Evolutionary conservation across 352 stramenopile species (phyloP), one percentile per base, ranked within the genome.

Genomic region (Pythium periplocum): DNA sequence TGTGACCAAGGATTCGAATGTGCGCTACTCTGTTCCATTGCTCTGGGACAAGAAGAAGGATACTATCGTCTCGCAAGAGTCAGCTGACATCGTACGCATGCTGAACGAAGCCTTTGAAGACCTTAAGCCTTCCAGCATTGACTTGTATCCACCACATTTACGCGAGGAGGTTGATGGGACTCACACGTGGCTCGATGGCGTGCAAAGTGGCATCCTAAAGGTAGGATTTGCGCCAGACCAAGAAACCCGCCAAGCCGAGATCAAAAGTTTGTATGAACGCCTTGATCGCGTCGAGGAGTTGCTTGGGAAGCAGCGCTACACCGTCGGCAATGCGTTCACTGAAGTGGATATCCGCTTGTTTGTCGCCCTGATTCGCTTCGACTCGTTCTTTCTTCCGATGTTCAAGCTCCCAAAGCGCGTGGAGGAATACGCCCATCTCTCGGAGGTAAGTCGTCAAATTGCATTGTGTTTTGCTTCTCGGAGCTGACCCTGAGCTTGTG

Each of bases 31-130:
- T 6, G 93, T 98, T 44, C 96, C 95, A 30, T 58, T 98, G 0
- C 62, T 98, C 8, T 98, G 84, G 74, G 94, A 99, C 74, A 97
- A 93, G 59, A 96, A 97, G 62, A 69, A 69, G 0, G 68, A 93
- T 30, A 96, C 82, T 4, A 98, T 98, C 62, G 95, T 99, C 11
- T 98, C 90, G 68, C 98, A 98, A 59, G 95, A 99, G 71, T 97
- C 85, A 1, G 82, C 83, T 32, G 94, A 98, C 54, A 98, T 99
- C 68, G 87, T 97, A 8, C 76, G 90, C 61, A 98, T 98, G 82
- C 73, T 99, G 37, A 98, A 98, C 72, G 83, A 69, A n/a, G 81
- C 74, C 33, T 98, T 98, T 51, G 83, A 97, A 46, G 66, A 78
- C 4, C 78, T 97, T 50, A 64, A 71, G 36, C 75, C 83, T 33